These are phyloP conservation scores for Adenanthera pavonina DNA, from an alignment of 306 rosid species.

Conservation along the genomic window DNA sequence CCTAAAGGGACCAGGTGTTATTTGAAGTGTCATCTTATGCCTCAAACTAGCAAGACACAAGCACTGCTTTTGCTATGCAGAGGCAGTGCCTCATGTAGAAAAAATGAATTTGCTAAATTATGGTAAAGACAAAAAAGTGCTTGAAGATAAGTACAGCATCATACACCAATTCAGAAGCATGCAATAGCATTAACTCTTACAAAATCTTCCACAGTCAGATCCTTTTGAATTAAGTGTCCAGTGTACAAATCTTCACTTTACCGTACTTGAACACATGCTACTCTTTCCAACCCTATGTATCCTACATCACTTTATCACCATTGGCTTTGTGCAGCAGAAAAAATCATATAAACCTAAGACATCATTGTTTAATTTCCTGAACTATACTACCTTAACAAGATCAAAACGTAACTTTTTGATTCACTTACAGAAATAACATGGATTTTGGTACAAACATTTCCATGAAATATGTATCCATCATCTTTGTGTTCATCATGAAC, in stretches of 20 bases:
- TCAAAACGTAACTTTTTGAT: too few relatives aligned
- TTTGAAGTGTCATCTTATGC: background rate
- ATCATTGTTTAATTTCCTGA: too few relatives aligned
- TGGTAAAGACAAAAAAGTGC: conserved; percentile 22
- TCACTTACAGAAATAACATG: too few relatives aligned
- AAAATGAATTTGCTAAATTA: background rate
- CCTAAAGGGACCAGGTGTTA: background rate
- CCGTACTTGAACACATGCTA: too few relatives aligned
- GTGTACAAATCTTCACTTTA: background rate
- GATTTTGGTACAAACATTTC: too few relatives aligned
- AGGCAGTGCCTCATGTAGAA: background rate
- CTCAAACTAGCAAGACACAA: background rate
- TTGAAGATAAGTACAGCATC: conserved; percentile 1
- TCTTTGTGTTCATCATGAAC: too few relatives aligned
- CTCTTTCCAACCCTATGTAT: too few relatives aligned
- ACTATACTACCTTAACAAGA: too few relatives aligned
- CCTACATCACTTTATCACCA: too few relatives aligned
- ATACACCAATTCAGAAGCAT: conserved; percentile 1
- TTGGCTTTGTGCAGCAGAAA: too few relatives aligned
- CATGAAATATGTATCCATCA: too few relatives aligned
- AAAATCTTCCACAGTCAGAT: background rate
- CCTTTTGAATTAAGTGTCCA: background rate
- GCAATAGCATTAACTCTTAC: background rate
- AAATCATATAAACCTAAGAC: too few relatives aligned
- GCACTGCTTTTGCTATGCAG: background rate